These are phyloP conservation scores for Schwanniomyces sp. DNA, from an alignment of 805 yeast species.

Conservation along the genomic window DNA sequence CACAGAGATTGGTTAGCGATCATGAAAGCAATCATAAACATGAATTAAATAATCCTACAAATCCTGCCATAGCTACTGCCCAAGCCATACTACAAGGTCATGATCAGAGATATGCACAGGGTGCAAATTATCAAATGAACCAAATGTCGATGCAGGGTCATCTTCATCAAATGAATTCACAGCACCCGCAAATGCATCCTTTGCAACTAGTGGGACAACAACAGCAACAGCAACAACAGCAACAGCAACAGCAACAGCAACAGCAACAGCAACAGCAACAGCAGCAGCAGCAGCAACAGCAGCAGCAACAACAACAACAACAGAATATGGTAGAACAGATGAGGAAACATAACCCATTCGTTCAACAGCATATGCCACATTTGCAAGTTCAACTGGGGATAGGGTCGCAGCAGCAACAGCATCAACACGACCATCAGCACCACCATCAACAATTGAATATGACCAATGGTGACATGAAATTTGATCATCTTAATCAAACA, in stretches of 20 bases:
- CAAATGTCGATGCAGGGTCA: constrained; percentile 2
- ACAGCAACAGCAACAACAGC: constrained; percentile 8
- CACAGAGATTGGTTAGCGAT: not conserved
- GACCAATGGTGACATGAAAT: not conserved
- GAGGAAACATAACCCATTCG: constrained; percentile 2
- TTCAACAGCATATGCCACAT: not conserved
- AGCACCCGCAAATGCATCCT: constrained; percentile 6
- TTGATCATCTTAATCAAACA: not conserved
- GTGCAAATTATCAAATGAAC: constrained; percentile 6
- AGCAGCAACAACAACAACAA: constrained; percentile 9
- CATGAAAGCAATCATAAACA: constrained; percentile 4
- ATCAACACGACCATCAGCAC: constrained; percentile 10
- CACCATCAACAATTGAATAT: constrained; percentile 6
- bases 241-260: constrained; percentile 6
- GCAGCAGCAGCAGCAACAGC: constrained; percentile 8
- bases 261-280: constrained; percentile 10
- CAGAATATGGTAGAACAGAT: constrained; percentile 6
- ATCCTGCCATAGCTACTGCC: constrained; percentile 14
- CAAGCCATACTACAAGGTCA: constrained; percentile 14
- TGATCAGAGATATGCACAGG: constrained; percentile 7
- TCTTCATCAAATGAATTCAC: constrained; percentile 2
- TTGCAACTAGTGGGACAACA: constrained; percentile 11
- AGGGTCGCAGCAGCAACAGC: constrained; percentile 2
- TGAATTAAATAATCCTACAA: constrained; percentile 11
- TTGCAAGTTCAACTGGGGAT: not conserved